Evolutionary conservation across 2,329 filamentous ascomycete species (phyloP), one percentile per base, ranked within the genome.

Genomic region (Didymella glomerata): DNA sequence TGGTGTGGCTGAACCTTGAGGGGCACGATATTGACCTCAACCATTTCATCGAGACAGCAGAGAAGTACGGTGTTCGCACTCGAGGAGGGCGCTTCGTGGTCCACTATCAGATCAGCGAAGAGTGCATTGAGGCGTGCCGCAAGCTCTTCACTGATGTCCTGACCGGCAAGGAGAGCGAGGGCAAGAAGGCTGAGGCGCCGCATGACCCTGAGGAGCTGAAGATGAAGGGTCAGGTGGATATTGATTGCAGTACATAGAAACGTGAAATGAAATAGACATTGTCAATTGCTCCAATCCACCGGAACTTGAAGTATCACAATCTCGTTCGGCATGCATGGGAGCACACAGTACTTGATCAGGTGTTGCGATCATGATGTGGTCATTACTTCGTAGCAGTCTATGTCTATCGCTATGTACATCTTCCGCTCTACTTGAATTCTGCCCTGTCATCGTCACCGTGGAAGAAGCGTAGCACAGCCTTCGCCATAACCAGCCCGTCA

Each of bases 1-100:
- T 96, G 91, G 86, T 92, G 32, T 96, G 91, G 92, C 71, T 96
- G 57, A 89, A 96, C 74, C 79, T 95, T 16, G 84, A 86, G 28
- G 83, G 83, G 1, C 84, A 85, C 11, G 85, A 85, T 0, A 74
- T 88, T 30, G 78, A 80, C 3, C 73, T 73, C 4, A 81, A 84
- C 50, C 80, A 84, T 40, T 85, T 88, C 60, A 81, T 84, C 10
- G 79, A 81, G 56, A 75, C 85, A 36, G 87, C 82, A 2, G 77
- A 84, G 61, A 82, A 85, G 67, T 82, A 85, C 54, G 88, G 88
- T 0, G 66, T 91, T 54, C 83, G 79, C 62, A 71, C 88, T 14
- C 66, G 80, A 10, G 85, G 85, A 30, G 84, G 84, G 3, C 79
- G 89, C 57, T 72, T 91, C 50, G 88, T 91, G 2, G 80, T 90